Base-by-base conservation (phyloP, 306 rosid species). In the Begonia fuchsioides region DNA sequence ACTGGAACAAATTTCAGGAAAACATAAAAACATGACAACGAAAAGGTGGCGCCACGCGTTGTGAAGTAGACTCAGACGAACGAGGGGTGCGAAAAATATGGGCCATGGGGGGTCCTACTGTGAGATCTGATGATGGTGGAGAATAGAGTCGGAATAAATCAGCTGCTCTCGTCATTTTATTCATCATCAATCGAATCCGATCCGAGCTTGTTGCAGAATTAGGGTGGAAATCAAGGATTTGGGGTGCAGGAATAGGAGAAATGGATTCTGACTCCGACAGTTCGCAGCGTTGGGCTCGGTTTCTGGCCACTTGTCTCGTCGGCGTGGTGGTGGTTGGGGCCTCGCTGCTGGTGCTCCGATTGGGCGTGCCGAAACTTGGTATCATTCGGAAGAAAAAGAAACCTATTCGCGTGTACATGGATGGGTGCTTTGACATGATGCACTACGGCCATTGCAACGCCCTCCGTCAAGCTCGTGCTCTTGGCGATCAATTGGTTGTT, bases 391-490 rank as follows among this genome's bases (percentile, higher is more conserved):
- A 62, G 69, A 81, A 74, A 71, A 67, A 74, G 68, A 49, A 82
- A 73, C 71, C 84, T 63, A 75, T 87, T 32, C 53, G 68, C 10
- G 69, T 72, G 3, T 76, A 76, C 59, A 76, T 76, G 82, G 82
- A 76, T 44, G 82, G 82, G n/a, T 76, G 82, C 66, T 76, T 76
- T 41, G 82, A 76, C 56, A 76, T 76, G 82, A 76, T 76, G 82
- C 82, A 76, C 69, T 76, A 76, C 67, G 82, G 82, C 59, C 82
- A 76, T 63, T 76, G 82, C 72, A 76, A 76, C 47, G 82, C 82
- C 49, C 78, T 76, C 53, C 82, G 82, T 14, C 82, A 76, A 75
- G 82, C 82, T 17, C 74, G 82, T 35, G 78, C 82, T 32, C 75
- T 76, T 8, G 82, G 82, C 32, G 82, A 76, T 48, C 71, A 76